phyloP scores from a whole-genome alignment of 163 green algal genomes.

The Coccomyxa subellipsoidea region DNA sequence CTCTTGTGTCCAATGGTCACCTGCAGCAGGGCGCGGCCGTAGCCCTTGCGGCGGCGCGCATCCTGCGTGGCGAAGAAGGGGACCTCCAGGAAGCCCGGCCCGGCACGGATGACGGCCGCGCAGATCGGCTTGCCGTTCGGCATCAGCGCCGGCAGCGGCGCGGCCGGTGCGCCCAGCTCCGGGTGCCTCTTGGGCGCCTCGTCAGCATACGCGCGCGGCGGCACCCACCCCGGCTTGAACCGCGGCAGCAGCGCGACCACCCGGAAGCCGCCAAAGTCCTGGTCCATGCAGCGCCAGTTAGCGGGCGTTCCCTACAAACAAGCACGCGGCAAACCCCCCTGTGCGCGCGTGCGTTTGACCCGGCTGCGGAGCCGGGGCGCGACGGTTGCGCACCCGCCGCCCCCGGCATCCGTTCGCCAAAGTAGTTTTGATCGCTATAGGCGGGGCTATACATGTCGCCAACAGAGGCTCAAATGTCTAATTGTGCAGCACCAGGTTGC shows the following conservation, averaged over 20 bases:
- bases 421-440: too few species aligned
- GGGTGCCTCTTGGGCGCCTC: conserved; percentile 27
- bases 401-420: too few species aligned
- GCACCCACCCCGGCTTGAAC: conserved; percentile 68
- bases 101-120: conserved; percentile 79
- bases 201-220: conserved; percentile 49
- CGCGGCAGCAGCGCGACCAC: conserved; percentile 73
- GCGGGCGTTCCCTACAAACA: too few species aligned
- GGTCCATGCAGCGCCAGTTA: conserved; percentile 13
- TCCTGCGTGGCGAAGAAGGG: conserved; percentile 89
- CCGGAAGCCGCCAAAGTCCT: conserved; percentile 90
- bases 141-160: conserved; percentile 54
- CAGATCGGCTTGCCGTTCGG: conserved; percentile 70
- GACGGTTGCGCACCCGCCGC: too few species aligned
- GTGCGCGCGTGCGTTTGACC: too few species aligned
- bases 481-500: too few species aligned
- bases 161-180: conserved; percentile 50
- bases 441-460: too few species aligned
- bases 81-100: conserved; percentile 77
- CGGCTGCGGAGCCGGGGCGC: too few species aligned
- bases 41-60: conserved; percentile 65
- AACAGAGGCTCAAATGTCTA: too few species aligned
- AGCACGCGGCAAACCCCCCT: too few species aligned
- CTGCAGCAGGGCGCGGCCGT: conserved; percentile 81
- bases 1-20: too few species aligned